Base-by-base conservation (phyloP, 139 green algal species). In the Eudorina sp. region DNA sequence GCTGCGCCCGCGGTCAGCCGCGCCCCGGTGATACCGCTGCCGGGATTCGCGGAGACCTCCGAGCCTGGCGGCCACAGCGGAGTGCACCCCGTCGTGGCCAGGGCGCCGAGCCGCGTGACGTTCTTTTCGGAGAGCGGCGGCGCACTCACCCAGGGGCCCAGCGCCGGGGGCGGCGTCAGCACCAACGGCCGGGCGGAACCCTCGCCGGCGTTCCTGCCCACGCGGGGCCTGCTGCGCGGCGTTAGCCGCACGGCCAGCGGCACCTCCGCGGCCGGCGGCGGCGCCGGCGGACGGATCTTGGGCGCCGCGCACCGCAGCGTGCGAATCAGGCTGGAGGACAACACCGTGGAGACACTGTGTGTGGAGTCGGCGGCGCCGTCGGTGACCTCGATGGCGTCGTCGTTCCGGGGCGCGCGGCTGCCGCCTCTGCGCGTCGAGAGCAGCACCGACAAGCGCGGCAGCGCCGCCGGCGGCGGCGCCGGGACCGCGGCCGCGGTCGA, bases 361-460 rank as follows among this genome's bases (percentile, higher is more conserved):
- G 38, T 85, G 11, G 78, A 85, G 78, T 75, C 55, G 29, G 78
- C 78, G 36, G 40, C 21, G 27, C 55, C 55, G 29, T 85, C 78
- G 0, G n/a, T 21, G 4, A 85, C 53, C 2, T 85, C 78, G 6
- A 9, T 74, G 36, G 5, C 29, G 23, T 72, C 78, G 8, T 2
- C 40, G 7, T 21, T 18, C 2, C 55, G 40, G 0, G 55, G 38
- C 40, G 7, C 7, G 4, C 36, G 25, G 51, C 77, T 72, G 34
- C 19, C 36, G 51, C 77, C 53, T 23, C 25, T 72, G 53, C 53
- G 77, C 38, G 8, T 23, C 43, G 31, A 51, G 2, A 75, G 66
- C 55, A 29, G 4, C 55, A 19, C 55, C 55, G 23, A 16, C 51
- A 58, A 25, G 51, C 51, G 55, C 64, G n/a, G 64, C 64, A 31